These are phyloP conservation scores for Closterium sp. DNA, from an alignment of 139 green algal species.

Conservation along the genomic window DNA sequence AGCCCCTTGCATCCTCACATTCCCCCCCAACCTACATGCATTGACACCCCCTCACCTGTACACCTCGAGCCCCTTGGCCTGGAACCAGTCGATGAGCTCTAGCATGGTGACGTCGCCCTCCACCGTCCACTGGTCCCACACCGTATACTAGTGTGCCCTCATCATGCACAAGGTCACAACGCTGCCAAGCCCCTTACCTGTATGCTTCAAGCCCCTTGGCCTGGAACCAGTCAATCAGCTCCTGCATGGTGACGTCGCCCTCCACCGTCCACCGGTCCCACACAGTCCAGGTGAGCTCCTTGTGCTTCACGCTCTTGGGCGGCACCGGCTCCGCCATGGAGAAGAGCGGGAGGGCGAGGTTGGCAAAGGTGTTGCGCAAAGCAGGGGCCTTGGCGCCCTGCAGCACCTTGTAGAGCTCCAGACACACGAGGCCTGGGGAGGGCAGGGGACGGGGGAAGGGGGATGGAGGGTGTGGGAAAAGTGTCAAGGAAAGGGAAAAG, in stretches of 20 bases:
- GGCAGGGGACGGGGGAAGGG: no score
- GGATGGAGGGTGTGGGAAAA: no score
- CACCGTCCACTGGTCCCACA: slow-evolving; percentile 87
- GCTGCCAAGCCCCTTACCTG: slow-evolving; percentile 64
- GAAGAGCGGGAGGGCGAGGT: no score
- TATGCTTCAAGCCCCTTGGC: slow-evolving; percentile 88
- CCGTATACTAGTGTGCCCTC: slow-evolving; percentile 61
- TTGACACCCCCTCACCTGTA: slow-evolving; percentile 58
- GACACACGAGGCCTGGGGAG: slow-evolving; percentile 84
- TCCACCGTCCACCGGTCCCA: slow-evolving; percentile 97
- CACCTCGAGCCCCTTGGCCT: slow-evolving; percentile 72
- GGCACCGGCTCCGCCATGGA: no score
- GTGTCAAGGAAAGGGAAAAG: no score
- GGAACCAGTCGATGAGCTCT: slow-evolving; percentile 89
- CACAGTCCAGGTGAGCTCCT: slow-evolving; percentile 81
- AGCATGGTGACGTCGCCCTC: slow-evolving; percentile 99
- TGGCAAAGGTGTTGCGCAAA: no score
- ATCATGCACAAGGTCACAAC: no score
- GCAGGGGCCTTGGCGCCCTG: slow-evolving; percentile 72
- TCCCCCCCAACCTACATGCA: slow-evolving; percentile 89
- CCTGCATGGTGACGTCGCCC: slow-evolving; percentile 94
- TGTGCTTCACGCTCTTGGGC: slow-evolving; percentile 70
- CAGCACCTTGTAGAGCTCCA: slow-evolving; percentile 96
- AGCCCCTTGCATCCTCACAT: slow-evolving; percentile 89
- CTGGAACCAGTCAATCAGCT: no score